Evolutionary conservation across 805 yeast genomes (phyloP).

Genomic region (Wickerhamiella brachini): DNA sequence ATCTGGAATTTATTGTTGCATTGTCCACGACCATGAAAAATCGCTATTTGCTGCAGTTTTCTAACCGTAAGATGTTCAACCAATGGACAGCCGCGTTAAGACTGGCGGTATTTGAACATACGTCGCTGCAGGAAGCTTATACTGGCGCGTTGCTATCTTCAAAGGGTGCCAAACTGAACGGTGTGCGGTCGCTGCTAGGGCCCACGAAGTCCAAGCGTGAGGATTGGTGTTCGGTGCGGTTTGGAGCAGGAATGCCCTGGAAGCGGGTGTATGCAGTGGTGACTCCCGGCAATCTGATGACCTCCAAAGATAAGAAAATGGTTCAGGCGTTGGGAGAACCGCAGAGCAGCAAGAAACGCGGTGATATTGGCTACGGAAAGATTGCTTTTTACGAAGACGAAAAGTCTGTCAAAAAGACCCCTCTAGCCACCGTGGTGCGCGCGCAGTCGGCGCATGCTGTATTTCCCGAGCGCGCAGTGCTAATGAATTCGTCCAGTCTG

Average conservation of each 20-base stretch:
- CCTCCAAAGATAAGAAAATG: conserved; percentile 30
- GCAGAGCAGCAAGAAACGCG: conserved; percentile 26
- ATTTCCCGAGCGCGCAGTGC: conserved; percentile 73
- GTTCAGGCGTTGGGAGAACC: neutral
- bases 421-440: conserved; percentile 64
- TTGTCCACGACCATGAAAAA: conserved; percentile 88
- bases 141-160: conserved; percentile 89
- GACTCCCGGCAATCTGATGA: conserved; percentile 34
- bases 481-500: conserved; percentile 79
- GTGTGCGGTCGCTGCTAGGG: conserved; percentile 70
- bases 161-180: conserved; percentile 78
- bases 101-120: conserved; percentile 66
- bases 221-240: conserved; percentile 89
- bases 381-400: conserved; percentile 74
- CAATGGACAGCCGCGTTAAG: conserved; percentile 79
- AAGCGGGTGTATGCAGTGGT: conserved; percentile 83
- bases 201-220: conserved; percentile 78
- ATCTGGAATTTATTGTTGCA: conserved; percentile 64
- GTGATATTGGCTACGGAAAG: conserved; percentile 38
- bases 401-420: conserved; percentile 45
- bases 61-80: conserved; percentile 46
- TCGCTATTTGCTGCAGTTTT: conserved; percentile 68
- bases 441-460: conserved; percentile 73
- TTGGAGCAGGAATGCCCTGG: conserved; percentile 98
- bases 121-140: conserved; percentile 82